Evolutionary conservation across 1,139 yeast species (phyloP).

Genomic region (Debaryomycetaceae sp.): DNA sequence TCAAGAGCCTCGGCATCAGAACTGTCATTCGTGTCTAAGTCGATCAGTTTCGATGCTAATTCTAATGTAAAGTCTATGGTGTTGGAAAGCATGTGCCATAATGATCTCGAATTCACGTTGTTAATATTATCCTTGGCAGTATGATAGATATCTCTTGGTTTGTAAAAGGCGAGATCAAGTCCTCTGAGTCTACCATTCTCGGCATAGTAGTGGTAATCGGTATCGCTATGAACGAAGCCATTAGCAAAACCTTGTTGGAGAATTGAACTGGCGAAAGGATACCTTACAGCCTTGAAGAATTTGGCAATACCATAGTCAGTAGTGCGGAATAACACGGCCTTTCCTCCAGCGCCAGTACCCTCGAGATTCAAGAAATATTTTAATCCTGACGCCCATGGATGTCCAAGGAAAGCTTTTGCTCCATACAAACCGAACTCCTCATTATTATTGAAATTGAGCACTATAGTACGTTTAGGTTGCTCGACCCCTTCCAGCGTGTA

Average conservation of each 20-base stretch:
- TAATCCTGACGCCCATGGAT: constrained; percentile 68
- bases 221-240: constrained; percentile 72
- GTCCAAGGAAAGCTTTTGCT: constrained; percentile 69
- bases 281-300: constrained; percentile 45
- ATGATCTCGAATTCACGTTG: constrained; percentile 58
- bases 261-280: constrained; percentile 75
- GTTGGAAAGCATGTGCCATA: constrained; percentile 80
- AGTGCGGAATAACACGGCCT: constrained; percentile 78
- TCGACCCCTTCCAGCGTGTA: constrained; percentile 34
- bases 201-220: constrained; percentile 76
- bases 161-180: constrained; percentile 58
- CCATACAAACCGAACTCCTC: constrained; percentile 91
- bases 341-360: constrained; percentile 96
- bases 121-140: constrained; percentile 69
- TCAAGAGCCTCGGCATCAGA: constrained; percentile 14
- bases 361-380: constrained; percentile 77
- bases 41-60: constrained; percentile 38
- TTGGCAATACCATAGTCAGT: constrained; percentile 69
- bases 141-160: constrained; percentile 80
- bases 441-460: constrained; percentile 84
- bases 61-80: constrained; percentile 54
- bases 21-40: constrained; percentile 22
- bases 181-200: constrained; percentile 69
- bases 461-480: constrained; percentile 66
- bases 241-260: constrained; percentile 80